Base-by-base conservation (phyloP, 495 filamentous ascomycete genomes). In the Cetradonia linearis region DNA sequence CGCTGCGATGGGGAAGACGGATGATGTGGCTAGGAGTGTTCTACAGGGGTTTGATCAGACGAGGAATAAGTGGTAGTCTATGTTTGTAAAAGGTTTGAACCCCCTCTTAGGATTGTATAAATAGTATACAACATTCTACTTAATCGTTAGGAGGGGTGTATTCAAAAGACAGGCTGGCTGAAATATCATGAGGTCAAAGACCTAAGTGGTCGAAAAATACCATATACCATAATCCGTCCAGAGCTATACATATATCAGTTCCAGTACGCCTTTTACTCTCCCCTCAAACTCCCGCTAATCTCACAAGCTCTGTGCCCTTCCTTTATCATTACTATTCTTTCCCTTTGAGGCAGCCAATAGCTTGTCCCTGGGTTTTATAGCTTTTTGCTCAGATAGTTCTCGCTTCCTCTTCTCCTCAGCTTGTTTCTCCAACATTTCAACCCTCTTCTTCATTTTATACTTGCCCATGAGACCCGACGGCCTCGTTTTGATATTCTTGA, bases 11-110 rank as follows among this genome's bases (percentile, higher is more conserved):
- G 65, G 60, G 20, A 68, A 62, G 47, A 67, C 63, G 27, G 63
- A 77, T 42, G 72, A 77, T 52, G 74, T 81, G 59, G 74, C 75
- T 27, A 70, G 77, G 62, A 76, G 69, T 55, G 77, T 81, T 50
- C 66, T 81, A 54, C 74, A 79, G 56, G 69, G 75, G 1, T 82
- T 85, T 64, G 78, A 83, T 30, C 69, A 80, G 61, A 70, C 74
- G 56, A 75, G 72, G 60, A 66, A 73, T 59, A 74, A 76, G 67
- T 65, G 70, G 58, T 73, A 66, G 56, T 11, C n/a, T 40, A 42
- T 20, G 28, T 34, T 36, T 30, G 8, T 57, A 18, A 49, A 50
- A 47, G 9, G 14, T 33, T 46, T 33, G 37, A 31, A n/a, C 9
- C 16, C 31, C 8, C 28, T 58, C 34, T n/a, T n/a, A 25, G 14